Evolutionary conservation across 2,329 filamentous ascomycete genomes (phyloP), one percentile per base, ranked within the genome.

Genomic region (Aspergillus clavatus): DNA sequence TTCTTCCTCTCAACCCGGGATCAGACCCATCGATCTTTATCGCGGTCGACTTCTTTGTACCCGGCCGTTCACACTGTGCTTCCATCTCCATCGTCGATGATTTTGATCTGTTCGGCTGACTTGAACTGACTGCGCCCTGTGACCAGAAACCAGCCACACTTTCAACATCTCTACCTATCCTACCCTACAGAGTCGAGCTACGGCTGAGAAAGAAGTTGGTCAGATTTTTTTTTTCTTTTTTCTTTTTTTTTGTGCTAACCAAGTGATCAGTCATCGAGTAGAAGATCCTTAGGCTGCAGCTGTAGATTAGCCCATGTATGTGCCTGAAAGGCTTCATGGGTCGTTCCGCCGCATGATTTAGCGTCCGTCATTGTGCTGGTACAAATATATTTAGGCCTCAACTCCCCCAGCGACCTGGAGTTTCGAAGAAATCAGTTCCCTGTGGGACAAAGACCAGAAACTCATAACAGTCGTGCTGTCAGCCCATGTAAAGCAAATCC

Each of bases 21-120:
- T n/a, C n/a, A n/a, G n/a, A n/a, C n/a, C n/a, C n/a, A n/a, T n/a
- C n/a, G n/a, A n/a, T n/a, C n/a, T n/a, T n/a, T n/a, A n/a, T n/a
- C n/a, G n/a, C n/a, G n/a, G n/a, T n/a, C n/a, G n/a, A n/a, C n/a
- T n/a, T n/a, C n/a, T n/a, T n/a, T n/a, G n/a, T n/a, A n/a, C n/a
- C n/a, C n/a, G n/a, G n/a, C n/a, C n/a, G n/a, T n/a, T n/a, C n/a
- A n/a, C n/a, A n/a, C n/a, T n/a, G 42, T 46, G 14, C 28, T 38
- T 45, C 43, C 26, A 42, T 39, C 31, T 50, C 47, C 45, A 35
- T 35, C 18, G n/a, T 33, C 18, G 14, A 33, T 16, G 29, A 51
- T 42, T 44, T 54, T 47, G 43, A 36, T 39, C 33, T 46, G 28
- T 43, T 48, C 56, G 46, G 54, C 55, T 61, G 58, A 61, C 56